These are phyloP conservation scores for Phanerochaete sordida DNA, from an alignment of 768 basidiomycete genomes.

Conservation along the genomic window DNA sequence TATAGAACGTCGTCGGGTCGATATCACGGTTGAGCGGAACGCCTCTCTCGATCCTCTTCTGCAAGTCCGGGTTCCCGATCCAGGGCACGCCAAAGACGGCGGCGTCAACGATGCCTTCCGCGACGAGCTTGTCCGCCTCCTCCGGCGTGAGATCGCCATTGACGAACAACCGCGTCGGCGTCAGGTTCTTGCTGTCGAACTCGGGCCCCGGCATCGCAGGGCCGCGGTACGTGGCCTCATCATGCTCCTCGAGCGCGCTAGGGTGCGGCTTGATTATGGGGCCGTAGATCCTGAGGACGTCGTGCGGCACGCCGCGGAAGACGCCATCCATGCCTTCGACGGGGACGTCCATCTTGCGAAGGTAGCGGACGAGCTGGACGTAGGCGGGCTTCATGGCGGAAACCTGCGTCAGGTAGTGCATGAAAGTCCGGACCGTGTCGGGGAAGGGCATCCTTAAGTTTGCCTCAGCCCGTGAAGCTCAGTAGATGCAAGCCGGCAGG, in stretches of 20 bases:
- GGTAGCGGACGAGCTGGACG: conserved; percentile 5
- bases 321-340: background rate
- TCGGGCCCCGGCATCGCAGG: conserved; percentile 1
- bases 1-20: conserved; percentile 4
- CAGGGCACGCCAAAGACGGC: conserved; percentile 4
- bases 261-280: background rate
- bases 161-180: conserved; percentile 8
- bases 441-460: conserved; percentile 8
- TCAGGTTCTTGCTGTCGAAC: background rate
- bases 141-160: background rate
- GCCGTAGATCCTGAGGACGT: conserved; percentile 5
- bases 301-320: conserved; percentile 4
- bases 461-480: background rate
- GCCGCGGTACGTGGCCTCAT: background rate
- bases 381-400: conserved; percentile 9
- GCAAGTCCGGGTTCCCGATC: conserved; percentile 8
- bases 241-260: background rate
- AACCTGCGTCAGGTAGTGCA: conserved; percentile 3
- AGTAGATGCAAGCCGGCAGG: too few relatives aligned
- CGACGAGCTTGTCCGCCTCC: conserved; percentile 5
- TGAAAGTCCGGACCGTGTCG: conserved; percentile 8
- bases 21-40: background rate
- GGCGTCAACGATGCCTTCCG: conserved; percentile 1
- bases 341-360: background rate
- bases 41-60: conserved; percentile 6